Conservation (phyloP, 2,329 filamentous ascomycete species). For the Alternaria triticina region DNA sequence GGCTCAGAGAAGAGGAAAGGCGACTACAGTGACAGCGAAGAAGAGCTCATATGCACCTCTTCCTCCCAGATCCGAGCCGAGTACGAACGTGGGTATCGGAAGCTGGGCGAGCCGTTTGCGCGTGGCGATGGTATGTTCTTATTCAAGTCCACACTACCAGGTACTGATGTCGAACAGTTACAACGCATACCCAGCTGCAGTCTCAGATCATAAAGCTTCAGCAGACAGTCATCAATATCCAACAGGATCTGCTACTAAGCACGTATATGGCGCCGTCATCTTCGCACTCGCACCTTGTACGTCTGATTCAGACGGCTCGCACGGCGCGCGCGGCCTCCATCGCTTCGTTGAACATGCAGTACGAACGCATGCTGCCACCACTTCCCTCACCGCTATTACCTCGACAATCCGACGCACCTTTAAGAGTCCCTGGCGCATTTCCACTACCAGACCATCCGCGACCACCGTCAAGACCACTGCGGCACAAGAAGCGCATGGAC, state of each 20-base stretch:
- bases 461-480: slow-evolving; percentile 9
- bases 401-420: slow-evolving; percentile 10
- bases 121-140: slow-evolving; percentile 36
- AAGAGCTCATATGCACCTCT: slow-evolving; percentile 34
- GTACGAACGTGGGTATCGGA: slow-evolving; percentile 38
- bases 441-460: slow-evolving; percentile 13
- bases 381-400: neutral
- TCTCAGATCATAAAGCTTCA: slow-evolving; percentile 43
- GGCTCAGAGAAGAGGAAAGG: slow-evolving; percentile 20
- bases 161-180: slow-evolving; percentile 25
- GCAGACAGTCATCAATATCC: slow-evolving; percentile 35
- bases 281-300: slow-evolving; percentile 36
- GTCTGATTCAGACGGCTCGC: slow-evolving; percentile 35
- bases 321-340: slow-evolving; percentile 35
- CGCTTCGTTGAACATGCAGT: slow-evolving; percentile 36
- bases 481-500: slow-evolving; percentile 9
- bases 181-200: slow-evolving; percentile 39
- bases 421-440: slow-evolving; percentile 25
- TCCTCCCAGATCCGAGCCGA: slow-evolving; percentile 33
- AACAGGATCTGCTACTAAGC: slow-evolving; percentile 35
- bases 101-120: slow-evolving; percentile 39
- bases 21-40: slow-evolving; percentile 35
- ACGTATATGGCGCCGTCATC: slow-evolving; percentile 29
- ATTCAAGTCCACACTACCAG: neutral
- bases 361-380: slow-evolving; percentile 30